Base-by-base conservation (phyloP, 495 filamentous ascomycete genomes). In the Lasiosphaeria ovina region DNA sequence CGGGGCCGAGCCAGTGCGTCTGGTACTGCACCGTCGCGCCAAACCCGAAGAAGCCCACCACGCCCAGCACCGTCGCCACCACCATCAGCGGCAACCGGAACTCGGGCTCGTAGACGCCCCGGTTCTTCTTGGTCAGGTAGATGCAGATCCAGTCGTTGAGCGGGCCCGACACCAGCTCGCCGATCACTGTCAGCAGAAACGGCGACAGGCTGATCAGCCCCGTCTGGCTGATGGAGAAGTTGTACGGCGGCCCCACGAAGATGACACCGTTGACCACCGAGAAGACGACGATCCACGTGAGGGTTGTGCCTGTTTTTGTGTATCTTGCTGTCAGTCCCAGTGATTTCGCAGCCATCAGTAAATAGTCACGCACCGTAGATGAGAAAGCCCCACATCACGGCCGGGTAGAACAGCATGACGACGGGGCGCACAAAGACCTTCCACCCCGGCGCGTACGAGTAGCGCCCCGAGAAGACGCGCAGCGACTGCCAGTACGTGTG, bases 1-100 rank as follows among this genome's bases (percentile, higher is more conserved):
- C 80, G 0, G 80, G 80, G 3, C 78, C 82, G 9, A 69, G 62
- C 81, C 81, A 83, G 64, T 83, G 79, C 16, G 81, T 84, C 60
- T 81, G 66, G 48, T 69, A 77, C 50, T 84, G 76, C 42, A 85
- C 75, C n/a, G 85, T 77, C 50, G 79, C 81, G 31, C 86, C 85
- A n/a, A 81, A 83, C 61, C 84, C 82, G 44, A 81, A 81, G 61
- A 86, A 87, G 42, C 85, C 85, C 8, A 72, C 72, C 4, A 76
- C 65, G n/a, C 73, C 74, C 4, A 82, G 59, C 8, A 82, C 34
- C 36, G 71, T 69, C 2, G 77, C 76, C 12, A 81, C 72, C 57
- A 75, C 51, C 66, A 83, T 78, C 1, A 81, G 72, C 8, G 78
- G 76, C 8, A 85, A 69, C 10, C 83, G 73, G 61, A 82, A 81